Evolutionary conservation across 2,329 filamentous ascomycete genomes (phyloP).

Genomic region (Periconia sp.): DNA sequence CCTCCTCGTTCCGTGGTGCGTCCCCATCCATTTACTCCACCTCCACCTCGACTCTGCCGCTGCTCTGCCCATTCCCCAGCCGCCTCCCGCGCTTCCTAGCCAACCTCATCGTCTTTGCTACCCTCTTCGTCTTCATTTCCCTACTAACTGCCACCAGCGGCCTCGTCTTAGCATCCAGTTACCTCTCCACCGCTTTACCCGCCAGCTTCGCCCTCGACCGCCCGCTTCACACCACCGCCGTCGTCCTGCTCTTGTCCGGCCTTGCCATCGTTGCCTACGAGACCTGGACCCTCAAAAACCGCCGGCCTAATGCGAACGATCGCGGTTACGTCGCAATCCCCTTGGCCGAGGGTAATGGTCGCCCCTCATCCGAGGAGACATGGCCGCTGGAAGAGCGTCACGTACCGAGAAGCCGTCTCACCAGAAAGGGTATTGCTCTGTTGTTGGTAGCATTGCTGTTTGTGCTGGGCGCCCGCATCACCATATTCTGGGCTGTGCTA

Average conservation of each 20-base stretch:
- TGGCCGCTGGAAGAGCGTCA: conserved; percentile 17
- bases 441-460: conserved; percentile 31
- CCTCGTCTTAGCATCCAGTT: conserved; percentile 36
- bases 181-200: conserved; percentile 33
- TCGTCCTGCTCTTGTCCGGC: conserved; percentile 36
- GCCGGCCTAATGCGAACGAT: conserved; percentile 18
- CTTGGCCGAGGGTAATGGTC: conserved; percentile 25
- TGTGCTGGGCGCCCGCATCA: conserved; percentile 34
- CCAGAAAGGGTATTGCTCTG: conserved; percentile 22
- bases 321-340: conserved; percentile 34
- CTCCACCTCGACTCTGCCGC: conserved; percentile 1
- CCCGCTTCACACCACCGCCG: conserved; percentile 35
- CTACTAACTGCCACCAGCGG: conserved; percentile 32
- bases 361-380: conserved; percentile 24
- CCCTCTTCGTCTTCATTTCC: background rate
- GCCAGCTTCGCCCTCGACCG: conserved; percentile 41
- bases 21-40: background rate
- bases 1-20: conserved; percentile 38
- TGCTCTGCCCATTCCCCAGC: background rate
- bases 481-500: conserved; percentile 30
- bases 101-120: background rate
- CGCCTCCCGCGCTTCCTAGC: background rate
- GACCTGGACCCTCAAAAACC: conserved; percentile 19
- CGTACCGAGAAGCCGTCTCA: conserved; percentile 3
- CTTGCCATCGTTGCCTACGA: conserved; percentile 32